Evolutionary conservation across 441 rosid species (phyloP).

Genomic region (Hura crepitans): DNA sequence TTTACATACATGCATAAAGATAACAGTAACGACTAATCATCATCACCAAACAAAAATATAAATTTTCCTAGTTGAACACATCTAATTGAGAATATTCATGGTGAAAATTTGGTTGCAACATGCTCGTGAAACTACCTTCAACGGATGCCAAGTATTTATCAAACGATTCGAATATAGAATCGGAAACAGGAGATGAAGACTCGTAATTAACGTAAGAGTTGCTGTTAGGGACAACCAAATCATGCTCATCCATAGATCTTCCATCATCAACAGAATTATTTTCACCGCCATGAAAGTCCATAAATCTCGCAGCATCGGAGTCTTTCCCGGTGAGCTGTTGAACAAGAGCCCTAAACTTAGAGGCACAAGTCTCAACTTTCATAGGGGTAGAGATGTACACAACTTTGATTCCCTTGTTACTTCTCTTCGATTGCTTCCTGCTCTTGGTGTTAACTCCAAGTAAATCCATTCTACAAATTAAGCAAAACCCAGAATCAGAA

Average conservation of each 20-base stretch:
- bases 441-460: constrained; percentile 30
- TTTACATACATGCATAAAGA: neutral
- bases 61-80: constrained; percentile 4
- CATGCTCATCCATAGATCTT: neutral
- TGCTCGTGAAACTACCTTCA: constrained; percentile 25
- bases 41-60: neutral
- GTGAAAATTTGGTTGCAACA: constrained; percentile 21
- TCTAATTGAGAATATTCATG: constrained; percentile 18
- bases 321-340: constrained; percentile 87
- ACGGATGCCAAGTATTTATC: constrained; percentile 17
- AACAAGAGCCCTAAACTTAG: constrained; percentile 69
- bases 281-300: constrained; percentile 3
- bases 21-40: neutral
- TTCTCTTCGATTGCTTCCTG: constrained; percentile 22
- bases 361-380: constrained; percentile 65
- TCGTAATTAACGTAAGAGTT: constrained; percentile 4
- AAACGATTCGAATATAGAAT: constrained; percentile 20
- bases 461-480: constrained; percentile 20
- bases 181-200: constrained; percentile 19
- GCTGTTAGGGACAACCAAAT: neutral
- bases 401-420: constrained; percentile 49
- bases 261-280: neutral
- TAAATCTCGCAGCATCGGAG: constrained; percentile 39
- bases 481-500: neutral
- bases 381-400: constrained; percentile 80